Percentiles rank a stretch among this genome's conserved stretches.
Conservation (phyloP, 1,139 yeast species). For the Kazachstania sp. region DNA sequence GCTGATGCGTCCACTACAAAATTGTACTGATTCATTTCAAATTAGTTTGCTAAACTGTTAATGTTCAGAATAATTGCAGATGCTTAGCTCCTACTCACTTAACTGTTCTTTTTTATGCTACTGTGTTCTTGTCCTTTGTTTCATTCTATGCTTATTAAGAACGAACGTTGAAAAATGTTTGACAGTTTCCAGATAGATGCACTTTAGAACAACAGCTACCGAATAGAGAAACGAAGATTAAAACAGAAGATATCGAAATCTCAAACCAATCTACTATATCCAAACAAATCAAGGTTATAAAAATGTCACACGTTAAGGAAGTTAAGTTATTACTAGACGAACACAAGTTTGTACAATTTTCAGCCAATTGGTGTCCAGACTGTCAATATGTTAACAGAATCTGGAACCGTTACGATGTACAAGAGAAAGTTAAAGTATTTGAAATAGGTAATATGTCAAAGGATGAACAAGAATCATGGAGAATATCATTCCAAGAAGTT, state of each 20-base stretch:
- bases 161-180: too few relatives aligned
- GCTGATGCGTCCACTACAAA: conserved; percentile 29
- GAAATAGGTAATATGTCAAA: conserved; percentile 52
- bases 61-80: neutral
- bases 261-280: too few relatives aligned
- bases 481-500: conserved; percentile 50
- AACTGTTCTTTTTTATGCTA: too few relatives aligned
- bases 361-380: conserved; percentile 75
- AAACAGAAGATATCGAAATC: too few relatives aligned
- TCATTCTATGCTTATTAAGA: too few relatives aligned
- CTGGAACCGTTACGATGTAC: conserved; percentile 45
- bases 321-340: conserved; percentile 41
- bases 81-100: too few relatives aligned
- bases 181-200: too few relatives aligned
- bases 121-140: too few relatives aligned
- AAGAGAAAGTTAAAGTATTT: conserved; percentile 42
- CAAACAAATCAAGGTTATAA: neutral
- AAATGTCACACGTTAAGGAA: conserved; percentile 6
- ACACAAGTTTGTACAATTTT: conserved; percentile 47
- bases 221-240: too few relatives aligned
- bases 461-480: conserved; percentile 46
- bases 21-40: conserved; percentile 13
- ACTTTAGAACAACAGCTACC: too few relatives aligned
- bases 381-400: conserved; percentile 53
- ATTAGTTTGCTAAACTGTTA: neutral